These are phyloP conservation scores for Curvularia sp. DNA, from an alignment of 2,329 filamentous ascomycete species.

Conservation along the genomic window DNA sequence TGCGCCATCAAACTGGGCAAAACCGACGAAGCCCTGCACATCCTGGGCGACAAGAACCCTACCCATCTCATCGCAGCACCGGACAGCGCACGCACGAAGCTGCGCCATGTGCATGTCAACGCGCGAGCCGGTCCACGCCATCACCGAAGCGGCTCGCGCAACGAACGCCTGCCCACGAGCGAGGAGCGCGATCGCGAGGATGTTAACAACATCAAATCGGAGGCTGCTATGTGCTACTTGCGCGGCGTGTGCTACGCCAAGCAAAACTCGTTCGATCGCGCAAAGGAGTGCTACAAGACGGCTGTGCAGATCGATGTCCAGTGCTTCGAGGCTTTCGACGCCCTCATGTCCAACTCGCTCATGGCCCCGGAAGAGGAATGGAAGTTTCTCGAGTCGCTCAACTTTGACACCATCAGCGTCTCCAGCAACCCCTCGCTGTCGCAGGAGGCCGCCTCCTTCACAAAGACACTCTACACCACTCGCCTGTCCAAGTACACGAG, in stretches of 20 bases:
- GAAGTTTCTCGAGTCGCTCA: constrained; percentile 83
- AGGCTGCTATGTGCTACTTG: constrained; percentile 97
- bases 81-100: constrained; percentile 72
- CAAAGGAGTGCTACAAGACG: constrained; percentile 98
- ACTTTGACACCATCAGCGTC: constrained; percentile 83
- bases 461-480: constrained; percentile 95
- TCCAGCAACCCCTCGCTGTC: constrained; percentile 70
- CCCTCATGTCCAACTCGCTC: constrained; percentile 94
- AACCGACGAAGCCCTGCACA: constrained; percentile 83
- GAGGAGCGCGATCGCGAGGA: constrained; percentile 74
- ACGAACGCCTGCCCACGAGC: constrained; percentile 63
- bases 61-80: constrained; percentile 78
- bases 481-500: constrained; percentile 94
- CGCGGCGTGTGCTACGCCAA: constrained; percentile 94
- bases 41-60: constrained; percentile 94
- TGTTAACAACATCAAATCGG: constrained; percentile 78
- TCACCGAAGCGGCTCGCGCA: constrained; percentile 55
- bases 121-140: constrained; percentile 56
- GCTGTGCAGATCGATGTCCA: constrained; percentile 96
- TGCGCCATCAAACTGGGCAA: constrained; percentile 92
- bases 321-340: constrained; percentile 97
- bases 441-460: constrained; percentile 91
- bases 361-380: constrained; percentile 90
- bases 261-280: constrained; percentile 95
- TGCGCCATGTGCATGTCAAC: constrained; percentile 69